Evolutionary conservation across 1,284 basidiomycete species (phyloP), one percentile per base, ranked within the genome.

Genomic region (Lentinula novae-zelandiae): DNA sequence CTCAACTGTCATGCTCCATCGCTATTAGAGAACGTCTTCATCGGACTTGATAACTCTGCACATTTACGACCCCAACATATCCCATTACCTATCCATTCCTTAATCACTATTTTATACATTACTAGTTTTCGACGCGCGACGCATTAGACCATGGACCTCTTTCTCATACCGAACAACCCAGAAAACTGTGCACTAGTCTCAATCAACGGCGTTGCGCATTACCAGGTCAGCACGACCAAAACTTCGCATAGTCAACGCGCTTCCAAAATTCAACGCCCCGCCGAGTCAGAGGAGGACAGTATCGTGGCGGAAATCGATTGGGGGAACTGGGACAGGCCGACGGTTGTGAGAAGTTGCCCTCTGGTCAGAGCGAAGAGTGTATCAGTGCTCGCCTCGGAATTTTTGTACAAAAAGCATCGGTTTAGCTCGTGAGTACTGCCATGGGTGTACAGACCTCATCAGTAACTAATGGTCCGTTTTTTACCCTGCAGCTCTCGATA

Each of bases 251-350:
- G 73, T 12, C 70, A 74, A 42, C 67, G 69, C 38, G 67, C 77
- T 10, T 76, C 78, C 20, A 63, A 66, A 53, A 76, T 83, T 57
- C 72, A 72, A 62, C 72, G 81, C 12, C 73, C 75, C 6, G 70
- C 72, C 7, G 72, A 73, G 48, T 66, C 68, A 39, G 68, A 70
- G 61, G 71, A 72, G 54, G 74, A 76, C 51, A 75, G 72, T 58
- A 66, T 77, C 46, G 75, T 83, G 33, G 81, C 79, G 2, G 79
- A 82, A 66, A 74, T 82, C 53, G 73, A 78, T 59, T 83, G 81
- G 82, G 71, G 73, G 51, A 69, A 71, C 31, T 75, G 75, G 68
- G 71, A 73, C 34, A 69, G 71, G 31, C 76, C 77, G 51, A 77
- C 80, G 3, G 70, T 78, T n/a, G 74, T 83, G 61, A 71, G 74